Evolutionary conservation across 352 stramenopile genomes (phyloP).

Genomic region (Globisporangium polare): DNA sequence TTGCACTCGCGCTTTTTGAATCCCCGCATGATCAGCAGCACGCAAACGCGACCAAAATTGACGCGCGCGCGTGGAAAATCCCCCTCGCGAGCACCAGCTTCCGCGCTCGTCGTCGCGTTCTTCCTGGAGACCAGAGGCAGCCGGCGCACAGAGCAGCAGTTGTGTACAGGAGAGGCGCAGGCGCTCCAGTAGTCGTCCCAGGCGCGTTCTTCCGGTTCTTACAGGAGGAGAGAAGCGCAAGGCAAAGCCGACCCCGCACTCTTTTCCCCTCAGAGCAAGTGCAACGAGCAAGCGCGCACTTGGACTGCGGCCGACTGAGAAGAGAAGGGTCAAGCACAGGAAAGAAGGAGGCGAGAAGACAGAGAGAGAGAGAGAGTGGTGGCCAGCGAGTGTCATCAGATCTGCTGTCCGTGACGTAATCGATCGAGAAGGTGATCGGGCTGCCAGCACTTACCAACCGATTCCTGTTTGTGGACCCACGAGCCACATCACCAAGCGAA

Average conservation of each 20-base stretch:
- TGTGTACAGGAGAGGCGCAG: background rate
- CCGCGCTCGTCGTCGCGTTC: background rate
- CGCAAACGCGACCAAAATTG: constrained; percentile 6
- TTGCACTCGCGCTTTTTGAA: background rate
- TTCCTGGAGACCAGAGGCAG: background rate
- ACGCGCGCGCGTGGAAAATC: constrained; percentile 5
- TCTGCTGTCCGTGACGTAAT: background rate
- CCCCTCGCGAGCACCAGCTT: background rate
- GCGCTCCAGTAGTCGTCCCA: background rate
- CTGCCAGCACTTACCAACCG: background rate
- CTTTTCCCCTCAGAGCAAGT: background rate
- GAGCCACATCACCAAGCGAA: background rate
- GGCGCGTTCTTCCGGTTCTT: background rate
- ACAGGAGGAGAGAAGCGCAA: background rate
- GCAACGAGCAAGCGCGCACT: background rate
- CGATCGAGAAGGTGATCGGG: background rate
- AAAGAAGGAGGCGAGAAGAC: background rate
- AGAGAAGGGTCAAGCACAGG: background rate
- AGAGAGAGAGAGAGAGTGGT: too few relatives aligned
- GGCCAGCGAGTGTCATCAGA: background rate
- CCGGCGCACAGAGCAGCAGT: background rate
- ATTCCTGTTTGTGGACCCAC: background rate
- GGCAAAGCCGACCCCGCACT: background rate
- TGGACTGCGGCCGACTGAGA: background rate
- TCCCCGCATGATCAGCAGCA: background rate